These are phyloP conservation scores for Pythium aphanidermatum DNA, from an alignment of 352 stramenopile genomes.

Conservation along the genomic window DNA sequence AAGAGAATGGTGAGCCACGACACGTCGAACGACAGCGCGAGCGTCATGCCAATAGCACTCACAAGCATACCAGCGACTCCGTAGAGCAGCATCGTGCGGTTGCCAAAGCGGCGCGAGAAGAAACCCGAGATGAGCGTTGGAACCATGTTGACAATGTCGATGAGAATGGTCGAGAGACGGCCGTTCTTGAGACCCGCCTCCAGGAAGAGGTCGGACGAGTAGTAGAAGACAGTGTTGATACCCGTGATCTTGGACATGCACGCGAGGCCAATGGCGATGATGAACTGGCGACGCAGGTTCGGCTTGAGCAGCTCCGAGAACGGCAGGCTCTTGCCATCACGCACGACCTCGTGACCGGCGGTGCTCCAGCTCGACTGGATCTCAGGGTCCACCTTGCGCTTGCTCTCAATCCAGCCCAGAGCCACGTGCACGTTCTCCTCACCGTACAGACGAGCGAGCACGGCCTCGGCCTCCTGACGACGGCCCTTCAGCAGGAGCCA, in stretches of 20 bases:
- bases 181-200: constrained; percentile 30
- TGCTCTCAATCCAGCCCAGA: constrained; percentile 25
- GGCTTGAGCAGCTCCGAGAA: constrained; percentile 28
- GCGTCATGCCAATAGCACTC: constrained; percentile 39
- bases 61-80: constrained; percentile 37
- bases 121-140: constrained; percentile 25
- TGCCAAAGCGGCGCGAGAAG: constrained; percentile 37
- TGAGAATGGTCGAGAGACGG: constrained; percentile 33
- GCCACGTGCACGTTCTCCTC: constrained; percentile 24
- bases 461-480: constrained; percentile 21
- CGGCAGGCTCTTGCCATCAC: constrained; percentile 13
- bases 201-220: constrained; percentile 39
- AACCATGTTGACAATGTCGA: constrained; percentile 41
- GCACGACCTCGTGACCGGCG: constrained; percentile 6
- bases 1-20: constrained; percentile 42
- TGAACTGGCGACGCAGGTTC: constrained; percentile 32
- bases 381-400: constrained; percentile 24
- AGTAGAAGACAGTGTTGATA: constrained; percentile 53
- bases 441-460: constrained; percentile 25
- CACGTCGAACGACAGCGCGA: constrained; percentile 34
- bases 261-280: constrained; percentile 33
- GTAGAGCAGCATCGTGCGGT: constrained; percentile 44
- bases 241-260: constrained; percentile 47
- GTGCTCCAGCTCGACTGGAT: constrained; percentile 12
- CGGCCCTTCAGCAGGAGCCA: constrained; percentile 34